Percentiles rank a stretch among this genome's conserved stretches.
These are phyloP conservation scores for Cryptococcus sp. DNA, from an alignment of 1,284 basidiomycete species.

Conservation along the genomic window DNA sequence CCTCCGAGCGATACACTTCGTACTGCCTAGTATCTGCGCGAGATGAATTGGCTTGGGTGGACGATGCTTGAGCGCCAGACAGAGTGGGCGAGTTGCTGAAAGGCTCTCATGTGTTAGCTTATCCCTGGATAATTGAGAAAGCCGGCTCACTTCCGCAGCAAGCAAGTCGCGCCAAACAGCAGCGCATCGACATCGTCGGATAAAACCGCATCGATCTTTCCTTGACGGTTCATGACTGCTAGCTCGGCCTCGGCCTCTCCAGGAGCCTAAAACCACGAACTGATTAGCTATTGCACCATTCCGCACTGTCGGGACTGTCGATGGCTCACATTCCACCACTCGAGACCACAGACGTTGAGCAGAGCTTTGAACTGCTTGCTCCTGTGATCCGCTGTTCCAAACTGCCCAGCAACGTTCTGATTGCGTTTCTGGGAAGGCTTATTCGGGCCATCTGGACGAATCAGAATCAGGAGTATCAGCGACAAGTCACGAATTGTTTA, in stretches of 20 bases:
- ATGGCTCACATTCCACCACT: slow-evolving; percentile 70
- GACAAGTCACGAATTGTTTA: background rate
- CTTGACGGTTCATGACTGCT: slow-evolving; percentile 77
- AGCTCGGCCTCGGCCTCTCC: slow-evolving; percentile 97
- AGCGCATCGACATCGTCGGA: slow-evolving; percentile 90
- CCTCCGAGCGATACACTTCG: slow-evolving; percentile 63
- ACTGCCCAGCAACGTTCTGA: slow-evolving; percentile 57
- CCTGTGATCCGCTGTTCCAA: slow-evolving; percentile 63
- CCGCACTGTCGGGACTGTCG: background rate
- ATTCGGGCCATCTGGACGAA: slow-evolving; percentile 66
- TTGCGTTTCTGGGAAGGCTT: slow-evolving; percentile 78
- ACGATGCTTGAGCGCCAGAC: slow-evolving; percentile 56
- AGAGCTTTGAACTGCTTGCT: slow-evolving; percentile 73
- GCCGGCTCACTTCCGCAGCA: slow-evolving; percentile 69
- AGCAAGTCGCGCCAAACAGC: slow-evolving; percentile 78
- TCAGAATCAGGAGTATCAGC: background rate
- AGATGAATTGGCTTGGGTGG: slow-evolving; percentile 16
- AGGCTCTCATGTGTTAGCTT: slow-evolving; percentile 1
- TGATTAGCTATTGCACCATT: background rate
- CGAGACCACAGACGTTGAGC: slow-evolving; percentile 83
- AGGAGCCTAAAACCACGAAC: slow-evolving; percentile 63
- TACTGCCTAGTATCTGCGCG: slow-evolving; percentile 74
- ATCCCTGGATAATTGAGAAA: background rate
- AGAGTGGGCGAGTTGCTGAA: slow-evolving; percentile 70
- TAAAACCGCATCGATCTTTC: slow-evolving; percentile 82